A percentile compares a stretch with the other conserved stretches of the same genome.
Conservation (phyloP, 2,329 filamentous ascomycete genomes). For the Colletotrichum chlorophyti region DNA sequence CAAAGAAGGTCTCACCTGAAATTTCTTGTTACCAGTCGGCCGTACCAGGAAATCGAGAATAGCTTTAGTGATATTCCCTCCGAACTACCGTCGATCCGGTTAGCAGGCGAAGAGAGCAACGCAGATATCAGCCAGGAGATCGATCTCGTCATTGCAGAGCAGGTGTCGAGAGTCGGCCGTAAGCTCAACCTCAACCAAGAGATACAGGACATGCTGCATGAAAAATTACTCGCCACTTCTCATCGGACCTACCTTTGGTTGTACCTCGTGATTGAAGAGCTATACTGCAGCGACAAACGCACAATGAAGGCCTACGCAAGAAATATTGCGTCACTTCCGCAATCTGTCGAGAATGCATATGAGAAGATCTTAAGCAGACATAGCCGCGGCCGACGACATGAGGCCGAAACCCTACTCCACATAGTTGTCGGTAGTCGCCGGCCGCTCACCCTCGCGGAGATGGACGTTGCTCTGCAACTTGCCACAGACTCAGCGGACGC, state of each 20-base stretch:
- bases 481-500: no score
- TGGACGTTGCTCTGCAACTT: no score
- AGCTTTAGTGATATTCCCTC: not conserved
- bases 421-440: no score
- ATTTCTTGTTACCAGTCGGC: slow-evolving; percentile 24
- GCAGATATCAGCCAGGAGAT: slow-evolving; percentile 25
- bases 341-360: slow-evolving; percentile 19
- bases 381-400: no score
- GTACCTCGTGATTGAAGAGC: slow-evolving; percentile 11
- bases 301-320: not conserved
- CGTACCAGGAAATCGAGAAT: slow-evolving; percentile 19
- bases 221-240: no score
- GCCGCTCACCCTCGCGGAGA: no score
- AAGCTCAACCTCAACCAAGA: no score
- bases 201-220: no score
- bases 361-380: slow-evolving; percentile 17
- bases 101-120: slow-evolving; percentile 19
- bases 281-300: slow-evolving; percentile 1
- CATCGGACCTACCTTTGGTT: slow-evolving; percentile 27
- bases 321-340: slow-evolving; percentile 16
- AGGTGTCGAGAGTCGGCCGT: no score
- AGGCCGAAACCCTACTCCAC: no score
- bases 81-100: slow-evolving; percentile 14
- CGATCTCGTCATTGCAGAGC: no score
- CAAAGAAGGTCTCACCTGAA: slow-evolving; percentile 7